phyloP scores from a whole-genome alignment of 352 stramenopile genomes.

The Peronospora belbahrii region DNA sequence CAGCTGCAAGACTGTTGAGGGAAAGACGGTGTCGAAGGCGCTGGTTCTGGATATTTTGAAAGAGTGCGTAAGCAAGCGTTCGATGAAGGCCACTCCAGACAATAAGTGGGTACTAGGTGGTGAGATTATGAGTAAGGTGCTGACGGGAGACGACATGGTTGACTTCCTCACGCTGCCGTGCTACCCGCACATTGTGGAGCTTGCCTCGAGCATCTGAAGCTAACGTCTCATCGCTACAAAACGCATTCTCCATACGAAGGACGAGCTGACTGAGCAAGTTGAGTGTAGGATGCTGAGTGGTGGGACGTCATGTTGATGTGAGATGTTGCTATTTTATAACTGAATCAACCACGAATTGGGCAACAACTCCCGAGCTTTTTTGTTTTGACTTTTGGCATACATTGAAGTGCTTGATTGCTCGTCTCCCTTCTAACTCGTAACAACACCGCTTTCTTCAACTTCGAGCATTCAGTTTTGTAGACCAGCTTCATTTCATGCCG shows the following conservation, averaged over 20 bases:
- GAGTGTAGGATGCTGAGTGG: slow-evolving; percentile 22
- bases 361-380: neutral
- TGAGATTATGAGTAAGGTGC: slow-evolving; percentile 57
- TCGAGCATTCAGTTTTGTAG: slow-evolving; percentile 40
- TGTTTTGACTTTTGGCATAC: neutral
- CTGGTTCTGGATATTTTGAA: slow-evolving; percentile 56
- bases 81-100: slow-evolving; percentile 27
- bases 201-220: slow-evolving; percentile 63
- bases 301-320: slow-evolving; percentile 25
- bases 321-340: slow-evolving; percentile 19
- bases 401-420: neutral
- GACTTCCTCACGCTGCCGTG: slow-evolving; percentile 79
- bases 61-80: slow-evolving; percentile 55
- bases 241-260: slow-evolving; percentile 18
- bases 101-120: slow-evolving; percentile 65
- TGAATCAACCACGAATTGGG: slow-evolving; percentile 14
- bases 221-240: slow-evolving; percentile 30
- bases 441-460: slow-evolving; percentile 1
- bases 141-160: slow-evolving; percentile 70
- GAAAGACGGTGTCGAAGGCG: slow-evolving; percentile 56
- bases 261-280: slow-evolving; percentile 19
- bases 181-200: slow-evolving; percentile 76
- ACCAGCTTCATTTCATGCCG: slow-evolving; percentile 33
- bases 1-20: slow-evolving; percentile 55
- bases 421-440: neutral